Evolutionary conservation across 2,329 filamentous ascomycete species (phyloP), one percentile per base, ranked within the genome.

Genomic region (Ceratocystis albifundus): DNA sequence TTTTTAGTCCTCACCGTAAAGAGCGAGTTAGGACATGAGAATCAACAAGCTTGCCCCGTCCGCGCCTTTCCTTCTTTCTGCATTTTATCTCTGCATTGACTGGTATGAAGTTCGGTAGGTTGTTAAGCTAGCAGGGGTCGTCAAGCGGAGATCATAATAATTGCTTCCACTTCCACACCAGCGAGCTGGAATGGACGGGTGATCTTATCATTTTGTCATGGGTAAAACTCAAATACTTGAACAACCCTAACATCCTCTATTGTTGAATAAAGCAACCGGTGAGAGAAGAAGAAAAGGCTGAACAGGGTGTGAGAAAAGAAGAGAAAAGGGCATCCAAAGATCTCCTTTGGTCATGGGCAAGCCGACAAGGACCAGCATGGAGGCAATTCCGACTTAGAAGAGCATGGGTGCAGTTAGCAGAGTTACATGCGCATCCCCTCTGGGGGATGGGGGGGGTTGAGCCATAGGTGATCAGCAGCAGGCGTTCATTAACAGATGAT

Each of bases 221-320:
- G 53, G 17, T 57, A 57, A 57, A 57, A 57, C 53, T 57, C 53
- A 57, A 57, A 57, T 57, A 57, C 53, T 57, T 57, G 22, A 30
- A 15, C 5, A 57, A 57, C 53, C 53, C 53, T 57, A 57, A 32
- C 53, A 28, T 1, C 22, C 5, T 57, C 12, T 15, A 28, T 17
- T 32, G 25, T 57, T 25, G 32, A 57, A 20, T 48, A 10, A 22
- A 20, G 7, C 3, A 7, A 10, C 46, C 4, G 22, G 46, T 7
- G 3, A 50, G 46, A n/a, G 4, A 15, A 30, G 53, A 8, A 12
- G 30, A 12, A 4, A 25, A 57, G 10, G 53, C 8, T 57, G 53
- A 57, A 3, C 3, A 41, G 36, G 36, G 36, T 22, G 1, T 20
- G 30, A 25, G 25, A 32, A 57, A 41, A 41, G 53, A 57, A 15